phyloP scores from a whole-genome alignment of 2,329 filamentous ascomycete species.

The Scedosporium minutisporum region DNA sequence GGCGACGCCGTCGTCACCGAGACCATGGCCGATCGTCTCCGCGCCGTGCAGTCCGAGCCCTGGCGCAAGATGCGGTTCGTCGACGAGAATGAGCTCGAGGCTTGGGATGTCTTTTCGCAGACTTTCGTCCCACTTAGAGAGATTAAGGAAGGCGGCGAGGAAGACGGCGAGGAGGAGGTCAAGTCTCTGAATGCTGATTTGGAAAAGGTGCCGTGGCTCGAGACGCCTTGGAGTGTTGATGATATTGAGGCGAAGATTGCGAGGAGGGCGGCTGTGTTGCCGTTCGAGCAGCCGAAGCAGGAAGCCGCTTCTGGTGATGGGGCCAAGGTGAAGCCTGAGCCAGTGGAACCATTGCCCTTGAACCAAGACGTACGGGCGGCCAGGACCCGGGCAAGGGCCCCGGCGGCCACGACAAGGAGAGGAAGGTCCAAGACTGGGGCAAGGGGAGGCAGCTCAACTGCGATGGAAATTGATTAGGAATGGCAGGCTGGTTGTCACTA shows the following conservation, averaged over 20 bases:
- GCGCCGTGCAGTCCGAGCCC: slow-evolving; percentile 67
- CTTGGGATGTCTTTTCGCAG: slow-evolving; percentile 68
- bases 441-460: background rate
- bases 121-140: slow-evolving; percentile 41
- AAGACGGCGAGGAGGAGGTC: background rate
- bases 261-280: background rate
- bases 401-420: background rate
- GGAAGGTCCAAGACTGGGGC: background rate
- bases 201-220: slow-evolving; percentile 1
- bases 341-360: background rate
- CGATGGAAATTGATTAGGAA: slow-evolving; percentile 1
- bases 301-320: background rate
- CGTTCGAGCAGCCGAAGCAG: background rate
- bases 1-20: slow-evolving; percentile 56
- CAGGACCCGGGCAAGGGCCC: background rate
- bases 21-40: slow-evolving; percentile 67
- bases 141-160: background rate
- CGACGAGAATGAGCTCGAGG: slow-evolving; percentile 67
- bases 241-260: slow-evolving; percentile 2
- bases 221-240: background rate
- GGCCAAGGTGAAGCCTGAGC: background rate
- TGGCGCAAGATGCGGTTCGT: slow-evolving; percentile 76
- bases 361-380: background rate
- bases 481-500: background rate
- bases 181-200: background rate